These are phyloP conservation scores for Mycena sanguinolenta DNA, from an alignment of 768 basidiomycete species.

Conservation along the genomic window DNA sequence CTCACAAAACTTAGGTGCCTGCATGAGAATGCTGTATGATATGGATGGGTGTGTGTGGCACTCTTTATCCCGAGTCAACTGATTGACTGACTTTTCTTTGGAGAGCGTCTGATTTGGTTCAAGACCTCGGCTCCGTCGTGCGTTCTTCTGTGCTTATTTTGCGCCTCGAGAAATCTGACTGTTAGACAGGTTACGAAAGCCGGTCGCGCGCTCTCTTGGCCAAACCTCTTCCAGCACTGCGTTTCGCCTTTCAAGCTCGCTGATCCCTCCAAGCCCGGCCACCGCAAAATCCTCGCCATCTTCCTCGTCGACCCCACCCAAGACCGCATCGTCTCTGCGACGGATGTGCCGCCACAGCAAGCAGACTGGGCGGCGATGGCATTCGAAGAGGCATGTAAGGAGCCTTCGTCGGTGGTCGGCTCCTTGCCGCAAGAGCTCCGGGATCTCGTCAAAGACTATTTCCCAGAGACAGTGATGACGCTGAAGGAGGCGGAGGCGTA, in stretches of 20 bases:
- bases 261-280: slow-evolving; percentile 50
- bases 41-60: slow-evolving; percentile 24
- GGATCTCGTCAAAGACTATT: slow-evolving; percentile 22
- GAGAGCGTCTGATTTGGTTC: slow-evolving; percentile 30
- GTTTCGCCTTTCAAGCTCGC: slow-evolving; percentile 51
- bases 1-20: slow-evolving; percentile 1
- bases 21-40: slow-evolving; percentile 27
- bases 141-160: not conserved
- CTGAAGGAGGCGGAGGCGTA: slow-evolving; percentile 29
- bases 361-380: slow-evolving; percentile 42
- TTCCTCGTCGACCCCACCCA: slow-evolving; percentile 54
- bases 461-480: slow-evolving; percentile 30
- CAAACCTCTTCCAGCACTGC: slow-evolving; percentile 54
- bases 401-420: not conserved
- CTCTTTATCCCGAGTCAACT: too few relatives aligned
- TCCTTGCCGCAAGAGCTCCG: slow-evolving; percentile 29
- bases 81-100: not conserved
- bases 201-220: slow-evolving; percentile 52
- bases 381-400: slow-evolving; percentile 22
- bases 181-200: slow-evolving; percentile 35
- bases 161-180: not conserved
- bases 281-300: slow-evolving; percentile 55
- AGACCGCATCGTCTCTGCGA: slow-evolving; percentile 45
- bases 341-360: slow-evolving; percentile 50
- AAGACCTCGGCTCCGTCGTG: slow-evolving; percentile 45